A percentile compares a stretch with the other conserved stretches of the same genome.
Conservation (phyloP, 1,284 basidiomycete genomes). For the Ustilago cynodontis region DNA sequence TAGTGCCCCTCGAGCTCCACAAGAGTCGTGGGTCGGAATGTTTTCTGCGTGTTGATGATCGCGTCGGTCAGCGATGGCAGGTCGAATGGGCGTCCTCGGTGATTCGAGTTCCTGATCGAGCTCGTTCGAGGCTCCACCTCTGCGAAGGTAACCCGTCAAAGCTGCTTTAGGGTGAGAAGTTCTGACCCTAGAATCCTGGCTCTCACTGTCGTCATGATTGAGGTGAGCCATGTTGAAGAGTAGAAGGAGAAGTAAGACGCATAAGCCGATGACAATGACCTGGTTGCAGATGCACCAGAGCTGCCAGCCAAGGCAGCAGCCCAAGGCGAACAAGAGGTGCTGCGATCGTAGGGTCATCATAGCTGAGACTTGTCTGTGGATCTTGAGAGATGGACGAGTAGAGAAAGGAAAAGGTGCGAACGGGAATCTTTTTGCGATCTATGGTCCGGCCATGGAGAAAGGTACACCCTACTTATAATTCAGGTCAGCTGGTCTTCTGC, state of each 20-base stretch:
- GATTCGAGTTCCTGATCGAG: no score
- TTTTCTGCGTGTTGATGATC: background rate
- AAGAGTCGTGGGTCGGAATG: background rate
- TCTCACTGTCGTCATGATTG: background rate
- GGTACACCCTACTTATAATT: no score
- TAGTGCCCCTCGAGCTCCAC: background rate
- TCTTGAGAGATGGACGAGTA: no score
- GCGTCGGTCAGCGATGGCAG: background rate
- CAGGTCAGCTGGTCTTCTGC: no score
- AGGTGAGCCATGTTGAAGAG: background rate
- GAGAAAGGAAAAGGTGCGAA: no score
- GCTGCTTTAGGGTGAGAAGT: background rate
- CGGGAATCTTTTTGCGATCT: no score
- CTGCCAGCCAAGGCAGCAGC: slow-evolving; percentile 10
- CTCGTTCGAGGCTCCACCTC: no score
- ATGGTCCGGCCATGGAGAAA: no score
- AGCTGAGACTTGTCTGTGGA: no score
- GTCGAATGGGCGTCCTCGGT: background rate
- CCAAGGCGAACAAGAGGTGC: slow-evolving; percentile 6
- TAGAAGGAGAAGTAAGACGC: background rate
- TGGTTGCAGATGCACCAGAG: slow-evolving; percentile 16
- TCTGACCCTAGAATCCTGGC: background rate
- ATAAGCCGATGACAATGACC: background rate
- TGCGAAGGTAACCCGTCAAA: no score
- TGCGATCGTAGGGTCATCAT: no score